Evolutionary conservation across 176 grass and related monocot genomes (phyloP).

Genomic region (Tillandsia fasciculata): DNA sequence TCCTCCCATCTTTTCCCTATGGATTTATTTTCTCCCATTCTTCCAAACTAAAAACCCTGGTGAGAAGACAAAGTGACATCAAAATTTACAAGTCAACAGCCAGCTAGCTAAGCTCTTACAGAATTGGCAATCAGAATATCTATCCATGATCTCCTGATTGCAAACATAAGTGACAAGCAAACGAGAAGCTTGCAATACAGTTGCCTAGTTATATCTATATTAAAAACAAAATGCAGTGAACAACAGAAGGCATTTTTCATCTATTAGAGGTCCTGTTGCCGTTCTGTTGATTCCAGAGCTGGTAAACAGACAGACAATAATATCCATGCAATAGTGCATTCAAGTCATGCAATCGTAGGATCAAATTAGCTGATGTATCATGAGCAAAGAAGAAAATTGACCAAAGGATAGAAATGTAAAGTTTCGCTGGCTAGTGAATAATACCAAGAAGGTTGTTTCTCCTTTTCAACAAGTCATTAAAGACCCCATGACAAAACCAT

Average conservation of each 20-base stretch:
- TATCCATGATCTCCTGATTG: not conserved
- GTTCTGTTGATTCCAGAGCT: not conserved
- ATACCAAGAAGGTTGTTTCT: no score
- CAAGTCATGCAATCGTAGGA: not conserved
- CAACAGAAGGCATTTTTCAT: not conserved
- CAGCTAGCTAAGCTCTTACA: no score
- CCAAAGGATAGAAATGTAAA: not conserved
- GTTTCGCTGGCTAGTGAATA: no score
- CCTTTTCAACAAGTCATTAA: no score
- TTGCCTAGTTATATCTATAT: no score
- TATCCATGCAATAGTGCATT: not conserved
- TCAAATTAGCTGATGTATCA: not conserved
- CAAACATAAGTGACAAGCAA: no score
- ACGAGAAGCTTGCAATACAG: no score
- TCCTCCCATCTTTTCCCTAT: constrained; percentile 91
- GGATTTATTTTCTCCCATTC: constrained; percentile 72
- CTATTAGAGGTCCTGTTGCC: not conserved
- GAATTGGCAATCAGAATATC: no score
- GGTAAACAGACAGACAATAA: not conserved
- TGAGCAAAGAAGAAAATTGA: not conserved
- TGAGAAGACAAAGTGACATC: constrained; percentile 13
- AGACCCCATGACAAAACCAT: no score
- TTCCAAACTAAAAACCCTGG: constrained; percentile 17
- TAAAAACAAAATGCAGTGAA: not conserved
- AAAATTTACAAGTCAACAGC: not conserved